These are phyloP conservation scores for Persicaria maculosa DNA, from an alignment of 148 eudicot genomes.

Conservation along the genomic window DNA sequence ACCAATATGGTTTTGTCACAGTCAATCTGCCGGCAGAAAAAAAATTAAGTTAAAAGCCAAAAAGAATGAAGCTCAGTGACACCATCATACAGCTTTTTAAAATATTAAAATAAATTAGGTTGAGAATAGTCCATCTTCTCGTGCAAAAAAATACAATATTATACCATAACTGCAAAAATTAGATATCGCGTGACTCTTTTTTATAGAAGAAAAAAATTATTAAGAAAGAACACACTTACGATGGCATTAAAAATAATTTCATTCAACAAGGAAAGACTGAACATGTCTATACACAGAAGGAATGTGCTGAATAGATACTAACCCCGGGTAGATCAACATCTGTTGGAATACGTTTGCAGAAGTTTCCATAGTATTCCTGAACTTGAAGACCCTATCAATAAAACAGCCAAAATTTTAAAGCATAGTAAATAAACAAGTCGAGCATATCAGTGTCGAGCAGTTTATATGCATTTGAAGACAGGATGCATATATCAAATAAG, in stretches of 20 bases:
- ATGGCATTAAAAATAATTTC: not conserved
- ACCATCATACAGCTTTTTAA: not conserved
- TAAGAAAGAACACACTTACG: not conserved
- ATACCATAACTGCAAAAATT: not conserved
- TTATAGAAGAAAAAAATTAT: not conserved
- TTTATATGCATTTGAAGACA: not conserved
- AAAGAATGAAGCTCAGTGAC: not conserved
- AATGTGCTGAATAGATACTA: slow-evolving; percentile 22
- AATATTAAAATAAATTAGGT: not conserved
- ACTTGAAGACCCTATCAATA: slow-evolving; percentile 69
- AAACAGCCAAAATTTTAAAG: not conserved
- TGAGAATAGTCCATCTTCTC: not conserved
- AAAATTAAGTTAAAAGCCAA: not conserved
- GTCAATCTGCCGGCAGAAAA: slow-evolving; percentile 61
- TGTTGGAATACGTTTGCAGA: slow-evolving; percentile 95
- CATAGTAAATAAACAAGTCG: not conserved
- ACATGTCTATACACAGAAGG: not conserved
- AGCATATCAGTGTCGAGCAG: not conserved
- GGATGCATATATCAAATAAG: slow-evolving; percentile 7
- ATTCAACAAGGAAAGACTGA: not conserved
- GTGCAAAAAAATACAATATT: not conserved
- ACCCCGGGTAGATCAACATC: slow-evolving; percentile 98
- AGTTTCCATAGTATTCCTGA: slow-evolving; percentile 93
- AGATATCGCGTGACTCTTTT: not conserved
- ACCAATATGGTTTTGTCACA: slow-evolving; percentile 97